These are phyloP conservation scores for Tetraselmis striata DNA, from an alignment of 139 green algal genomes.

Conservation along the genomic window DNA sequence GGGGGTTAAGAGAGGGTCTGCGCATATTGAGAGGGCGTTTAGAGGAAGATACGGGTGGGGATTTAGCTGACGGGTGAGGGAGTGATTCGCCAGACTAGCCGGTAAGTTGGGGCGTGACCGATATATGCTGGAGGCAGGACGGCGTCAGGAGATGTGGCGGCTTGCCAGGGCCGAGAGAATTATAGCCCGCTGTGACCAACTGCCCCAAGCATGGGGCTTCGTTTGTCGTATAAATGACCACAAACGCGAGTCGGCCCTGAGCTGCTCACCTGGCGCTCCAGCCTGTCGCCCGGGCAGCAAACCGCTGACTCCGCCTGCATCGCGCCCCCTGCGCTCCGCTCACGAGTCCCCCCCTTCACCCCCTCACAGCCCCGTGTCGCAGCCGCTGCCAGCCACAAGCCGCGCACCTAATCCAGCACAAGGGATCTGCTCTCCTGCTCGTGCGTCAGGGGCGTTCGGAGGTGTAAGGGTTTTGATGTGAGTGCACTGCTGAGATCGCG, in stretches of 20 bases:
- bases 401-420: too few species aligned
- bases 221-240: too few species aligned
- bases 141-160: neutral
- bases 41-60: too few species aligned
- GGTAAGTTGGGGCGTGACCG: neutral
- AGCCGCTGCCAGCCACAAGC: too few species aligned
- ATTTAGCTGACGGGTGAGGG: too few species aligned
- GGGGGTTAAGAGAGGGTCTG: neutral
- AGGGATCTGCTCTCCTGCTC: too few species aligned
- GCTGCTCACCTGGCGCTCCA: neutral
- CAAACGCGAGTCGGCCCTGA: neutral
- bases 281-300: neutral
- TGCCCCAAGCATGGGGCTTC: neutral
- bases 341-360: too few species aligned
- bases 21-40: neutral
- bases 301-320: neutral
- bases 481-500: too few species aligned
- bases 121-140: neutral
- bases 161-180: neutral
- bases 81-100: neutral
- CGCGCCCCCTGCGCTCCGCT: too few species aligned
- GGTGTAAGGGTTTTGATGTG: too few species aligned
- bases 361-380: too few species aligned
- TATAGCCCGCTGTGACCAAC: neutral
- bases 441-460: too few species aligned